phyloP scores from a whole-genome alignment of 2,329 filamentous ascomycete species.

The Neodidymelliopsis sp. region DNA sequence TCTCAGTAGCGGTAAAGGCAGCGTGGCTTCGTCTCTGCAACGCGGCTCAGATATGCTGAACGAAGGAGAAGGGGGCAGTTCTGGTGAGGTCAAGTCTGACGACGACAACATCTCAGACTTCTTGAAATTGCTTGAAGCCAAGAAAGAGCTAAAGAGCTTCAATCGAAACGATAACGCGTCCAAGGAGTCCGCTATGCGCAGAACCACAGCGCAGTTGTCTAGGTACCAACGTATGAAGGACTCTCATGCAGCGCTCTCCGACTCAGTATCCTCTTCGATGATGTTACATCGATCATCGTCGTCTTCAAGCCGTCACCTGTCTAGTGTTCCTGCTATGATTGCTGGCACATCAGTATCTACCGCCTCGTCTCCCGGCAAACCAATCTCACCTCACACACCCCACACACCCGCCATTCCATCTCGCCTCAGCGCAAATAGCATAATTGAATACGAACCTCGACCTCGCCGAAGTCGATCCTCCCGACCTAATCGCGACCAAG shows the following conservation, averaged over 20 bases:
- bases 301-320: conserved; percentile 77
- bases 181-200: conserved; percentile 74
- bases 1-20: conserved; percentile 80
- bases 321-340: conserved; percentile 67
- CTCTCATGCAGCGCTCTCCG: conserved; percentile 85
- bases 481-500: conserved; percentile 42
- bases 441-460: conserved; percentile 69
- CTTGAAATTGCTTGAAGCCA: conserved; percentile 84
- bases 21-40: conserved; percentile 71
- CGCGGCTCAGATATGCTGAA: conserved; percentile 83
- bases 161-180: conserved; percentile 66
- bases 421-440: conserved; percentile 88
- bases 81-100: conserved; percentile 75
- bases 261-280: conserved; percentile 91
- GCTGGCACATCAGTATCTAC: conserved; percentile 76
- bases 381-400: conserved; percentile 86
- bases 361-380: conserved; percentile 87
- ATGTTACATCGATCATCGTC: conserved; percentile 83
- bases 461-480: conserved; percentile 43
- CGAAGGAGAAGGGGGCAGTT: conserved; percentile 69
- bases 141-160: conserved; percentile 85
- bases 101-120: conserved; percentile 96
- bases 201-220: conserved; percentile 79
- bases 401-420: conserved; percentile 95
- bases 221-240: conserved; percentile 91